A percentile compares a stretch with the other conserved stretches of the same genome.
Evolutionary conservation across 768 basidiomycete species (phyloP).

Genomic region (Asterophora lycoperdoides): DNA sequence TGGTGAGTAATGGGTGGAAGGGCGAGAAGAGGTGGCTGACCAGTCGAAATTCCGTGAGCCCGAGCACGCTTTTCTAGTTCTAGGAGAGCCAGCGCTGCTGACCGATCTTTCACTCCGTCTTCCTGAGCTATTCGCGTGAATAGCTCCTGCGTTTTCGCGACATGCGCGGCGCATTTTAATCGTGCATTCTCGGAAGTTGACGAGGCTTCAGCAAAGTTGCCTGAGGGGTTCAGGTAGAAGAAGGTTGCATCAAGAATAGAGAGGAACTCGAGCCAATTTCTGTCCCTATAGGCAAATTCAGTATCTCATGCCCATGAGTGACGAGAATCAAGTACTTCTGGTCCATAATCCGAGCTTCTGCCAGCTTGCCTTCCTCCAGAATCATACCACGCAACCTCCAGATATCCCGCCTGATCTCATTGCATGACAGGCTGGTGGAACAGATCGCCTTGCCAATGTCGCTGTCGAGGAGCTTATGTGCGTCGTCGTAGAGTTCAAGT

Average conservation of each 20-base stretch:
- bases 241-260: conserved; percentile 70
- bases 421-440: conserved; percentile 64
- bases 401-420: conserved; percentile 72
- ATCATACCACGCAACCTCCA: conserved; percentile 53
- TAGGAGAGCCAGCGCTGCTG: conserved; percentile 66
- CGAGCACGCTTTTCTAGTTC: conserved; percentile 67
- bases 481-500: conserved; percentile 65
- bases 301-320: neutral
- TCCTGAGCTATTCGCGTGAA: conserved; percentile 54
- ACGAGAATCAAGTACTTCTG: conserved; percentile 44
- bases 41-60: conserved; percentile 43
- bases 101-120: conserved; percentile 71
- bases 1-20: neutral
- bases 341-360: conserved; percentile 55
- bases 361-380: conserved; percentile 58
- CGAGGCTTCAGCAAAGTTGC: conserved; percentile 8
- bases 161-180: conserved; percentile 31
- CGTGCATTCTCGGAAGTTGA: conserved; percentile 33
- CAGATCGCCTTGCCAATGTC: conserved; percentile 68
- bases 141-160: conserved; percentile 44
- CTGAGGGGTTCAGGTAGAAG: conserved; percentile 26
- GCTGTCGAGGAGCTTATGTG: conserved; percentile 60
- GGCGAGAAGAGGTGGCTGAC: conserved; percentile 23
- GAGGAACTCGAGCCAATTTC: conserved; percentile 84
- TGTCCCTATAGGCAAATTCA: conserved; percentile 45